These are phyloP conservation scores for Capsicum baccatum DNA, from an alignment of 257 asterid species.

Conservation along the genomic window DNA sequence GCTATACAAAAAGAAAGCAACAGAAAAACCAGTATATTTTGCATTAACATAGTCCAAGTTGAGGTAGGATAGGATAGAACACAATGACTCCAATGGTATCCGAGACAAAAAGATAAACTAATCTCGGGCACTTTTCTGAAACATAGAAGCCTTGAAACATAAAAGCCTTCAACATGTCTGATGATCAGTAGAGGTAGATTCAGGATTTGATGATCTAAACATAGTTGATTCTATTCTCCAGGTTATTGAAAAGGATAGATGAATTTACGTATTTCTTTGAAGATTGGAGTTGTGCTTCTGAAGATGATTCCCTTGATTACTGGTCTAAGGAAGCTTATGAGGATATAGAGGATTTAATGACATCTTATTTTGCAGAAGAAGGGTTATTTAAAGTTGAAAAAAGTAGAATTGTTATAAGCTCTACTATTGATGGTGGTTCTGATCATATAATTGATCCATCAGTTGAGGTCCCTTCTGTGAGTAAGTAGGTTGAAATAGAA, in stretches of 20 bases:
- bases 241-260: constrained; percentile 57
- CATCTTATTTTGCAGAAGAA: constrained; percentile 44
- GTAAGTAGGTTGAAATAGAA: neutral
- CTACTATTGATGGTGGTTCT: constrained; percentile 43
- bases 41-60: constrained; percentile 24
- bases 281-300: constrained; percentile 47
- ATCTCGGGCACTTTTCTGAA: neutral
- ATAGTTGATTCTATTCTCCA: constrained; percentile 52
- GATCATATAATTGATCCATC: constrained; percentile 42
- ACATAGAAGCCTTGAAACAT: neutral
- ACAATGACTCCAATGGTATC: neutral
- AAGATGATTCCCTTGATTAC: constrained; percentile 46
- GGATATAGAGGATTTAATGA: constrained; percentile 38
- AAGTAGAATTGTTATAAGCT: constrained; percentile 32
- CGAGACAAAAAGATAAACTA: neutral
- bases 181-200: neutral
- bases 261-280: constrained; percentile 46
- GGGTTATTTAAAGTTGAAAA: constrained; percentile 40
- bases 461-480: constrained; percentile 35
- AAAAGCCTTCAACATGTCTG: neutral
- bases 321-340: constrained; percentile 61
- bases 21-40: neutral
- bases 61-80: constrained; percentile 34
- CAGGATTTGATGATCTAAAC: constrained; percentile 53
- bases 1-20: neutral